Evolutionary conservation across 1,284 basidiomycete species (phyloP).

Genomic region (Puccinia novopanici): DNA sequence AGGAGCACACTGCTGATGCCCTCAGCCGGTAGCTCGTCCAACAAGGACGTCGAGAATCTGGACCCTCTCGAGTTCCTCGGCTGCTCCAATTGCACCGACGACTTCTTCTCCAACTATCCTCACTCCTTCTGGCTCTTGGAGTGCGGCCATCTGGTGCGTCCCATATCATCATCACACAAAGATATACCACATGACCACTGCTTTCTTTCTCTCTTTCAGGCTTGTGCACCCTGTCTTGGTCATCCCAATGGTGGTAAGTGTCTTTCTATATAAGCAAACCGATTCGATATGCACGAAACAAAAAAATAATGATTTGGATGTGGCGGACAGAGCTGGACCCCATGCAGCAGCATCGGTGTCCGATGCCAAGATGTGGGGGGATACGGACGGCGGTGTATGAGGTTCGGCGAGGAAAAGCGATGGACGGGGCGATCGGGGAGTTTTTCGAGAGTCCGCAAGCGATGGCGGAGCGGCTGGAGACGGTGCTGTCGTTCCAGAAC

Average conservation of each 20-base stretch:
- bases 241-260: slow-evolving; percentile 10
- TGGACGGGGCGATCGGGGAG: slow-evolving; percentile 18
- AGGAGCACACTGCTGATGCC: neutral
- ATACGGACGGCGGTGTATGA: slow-evolving; percentile 16
- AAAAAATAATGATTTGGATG: slow-evolving; percentile 1
- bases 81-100: slow-evolving; percentile 37
- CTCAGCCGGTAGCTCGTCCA: neutral
- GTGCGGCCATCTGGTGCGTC: slow-evolving; percentile 41
- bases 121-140: slow-evolving; percentile 43
- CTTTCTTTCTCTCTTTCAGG: neutral
- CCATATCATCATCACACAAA: neutral
- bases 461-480: slow-evolving; percentile 16
- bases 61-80: slow-evolving; percentile 42
- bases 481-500: slow-evolving; percentile 27
- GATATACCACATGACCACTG: neutral
- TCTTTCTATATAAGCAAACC: neutral
- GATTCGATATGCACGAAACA: neutral
- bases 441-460: slow-evolving; percentile 24
- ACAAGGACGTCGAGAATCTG: neutral
- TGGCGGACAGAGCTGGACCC: neutral
- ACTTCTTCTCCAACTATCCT: slow-evolving; percentile 15
- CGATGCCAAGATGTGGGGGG: slow-evolving; percentile 20
- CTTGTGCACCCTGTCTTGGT: slow-evolving; percentile 40
- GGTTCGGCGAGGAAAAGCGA: neutral
- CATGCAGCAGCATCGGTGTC: slow-evolving; percentile 19